A percentile compares a stretch with the other conserved stretches of the same genome.
Evolutionary conservation across 805 yeast species (phyloP).

Genomic region (Ogataea neopini): DNA sequence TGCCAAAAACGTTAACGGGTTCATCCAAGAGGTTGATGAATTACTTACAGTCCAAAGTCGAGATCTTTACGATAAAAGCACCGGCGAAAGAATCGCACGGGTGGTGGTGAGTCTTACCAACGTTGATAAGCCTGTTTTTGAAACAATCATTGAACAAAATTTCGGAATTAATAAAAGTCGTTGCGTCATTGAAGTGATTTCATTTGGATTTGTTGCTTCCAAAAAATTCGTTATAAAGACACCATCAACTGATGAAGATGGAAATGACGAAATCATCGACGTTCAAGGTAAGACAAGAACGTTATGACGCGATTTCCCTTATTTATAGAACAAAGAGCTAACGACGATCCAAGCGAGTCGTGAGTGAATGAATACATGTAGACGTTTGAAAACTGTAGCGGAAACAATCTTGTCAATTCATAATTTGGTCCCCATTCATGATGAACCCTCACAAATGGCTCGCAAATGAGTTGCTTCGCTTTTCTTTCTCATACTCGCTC

Average conservation of each 20-base stretch:
- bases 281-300: constrained; percentile 33
- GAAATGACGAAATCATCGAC: constrained; percentile 27
- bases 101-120: constrained; percentile 27
- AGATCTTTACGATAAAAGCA: constrained; percentile 28
- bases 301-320: neutral
- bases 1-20: constrained; percentile 21
- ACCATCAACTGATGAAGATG: constrained; percentile 21
- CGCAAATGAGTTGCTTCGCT: too few species aligned
- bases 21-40: constrained; percentile 25
- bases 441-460: too few species aligned
- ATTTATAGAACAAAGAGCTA: constrained; percentile 2
- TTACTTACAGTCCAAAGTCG: constrained; percentile 32
- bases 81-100: constrained; percentile 28
- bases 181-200: constrained; percentile 31
- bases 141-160: constrained; percentile 28
- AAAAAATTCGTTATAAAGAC: constrained; percentile 29
- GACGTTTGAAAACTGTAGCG: too few species aligned
- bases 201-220: constrained; percentile 19
- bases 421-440: too few species aligned
- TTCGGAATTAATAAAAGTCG: constrained; percentile 26
- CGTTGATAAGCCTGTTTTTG: constrained; percentile 21
- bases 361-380: too few species aligned
- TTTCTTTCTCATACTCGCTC: too few species aligned
- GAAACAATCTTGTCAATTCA: constrained; percentile 1
- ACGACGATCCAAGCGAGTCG: too few species aligned